Evolutionary conservation across 768 basidiomycete genomes (phyloP), one percentile per base, ranked within the genome.

Genomic region (Leccinum variicolor): DNA sequence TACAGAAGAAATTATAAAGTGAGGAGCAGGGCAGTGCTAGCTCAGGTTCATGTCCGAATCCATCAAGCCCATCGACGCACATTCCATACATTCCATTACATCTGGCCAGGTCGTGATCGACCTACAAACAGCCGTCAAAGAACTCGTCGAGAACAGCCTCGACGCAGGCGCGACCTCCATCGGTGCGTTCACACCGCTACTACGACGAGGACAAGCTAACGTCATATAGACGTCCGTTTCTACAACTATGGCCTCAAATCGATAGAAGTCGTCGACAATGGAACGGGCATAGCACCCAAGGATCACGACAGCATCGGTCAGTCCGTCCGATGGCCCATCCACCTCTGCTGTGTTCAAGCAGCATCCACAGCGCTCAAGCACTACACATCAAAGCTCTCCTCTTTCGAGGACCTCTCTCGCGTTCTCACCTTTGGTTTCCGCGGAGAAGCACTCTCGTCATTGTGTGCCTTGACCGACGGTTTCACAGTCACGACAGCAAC

Each of bases 91-190:
- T 70, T 80, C 84, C 54, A 91, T 99, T 54, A 91, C 94, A 0
- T 93, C 93, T 2, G 96, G 96, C 2, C 97, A 98, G 70, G 96
- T 98, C 48, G 90, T 98, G 1, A 80, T 95, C 26, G 94, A 97
- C 69, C 82, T 98, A 1, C 93, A 94, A 69, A 91, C 90, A 0
- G 93, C 94, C 2, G 87, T 98, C 57, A 99, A 98, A 70, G 97
- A 99, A 71, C 84, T 98, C 9, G 83, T 99, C 2, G 97, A 99
- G 74, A 99, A 99, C 70, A 91, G 92, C 57, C 76, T 98, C 28
- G 97, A 99, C 70, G 94, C 97, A 1, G 90, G 89, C 0, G 92
- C 94, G 0, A 94, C 90, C 0, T 85, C 75, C 62, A 84, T 99
- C 43, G 95, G 96, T 91, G 47, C 29, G 86, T 66, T 6, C 23